Evolutionary conservation across 2,329 filamentous ascomycete genomes (phyloP).

Genomic region (Bimuria novae-zelandiae): DNA sequence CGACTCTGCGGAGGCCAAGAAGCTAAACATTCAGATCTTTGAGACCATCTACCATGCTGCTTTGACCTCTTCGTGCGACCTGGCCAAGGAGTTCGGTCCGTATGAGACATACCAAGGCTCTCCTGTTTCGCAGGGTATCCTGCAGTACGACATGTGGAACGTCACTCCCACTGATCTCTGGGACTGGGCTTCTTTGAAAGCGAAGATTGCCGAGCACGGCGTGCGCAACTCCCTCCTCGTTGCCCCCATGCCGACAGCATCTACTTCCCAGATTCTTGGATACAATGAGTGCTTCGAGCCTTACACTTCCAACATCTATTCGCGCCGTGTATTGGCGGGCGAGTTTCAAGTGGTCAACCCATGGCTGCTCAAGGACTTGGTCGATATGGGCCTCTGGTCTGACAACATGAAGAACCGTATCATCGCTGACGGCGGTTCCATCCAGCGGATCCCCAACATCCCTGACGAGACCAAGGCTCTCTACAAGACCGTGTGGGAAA

Average conservation of each 20-base stretch:
- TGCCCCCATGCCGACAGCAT: slow-evolving; percentile 97
- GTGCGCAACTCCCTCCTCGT: slow-evolving; percentile 94
- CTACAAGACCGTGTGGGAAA: slow-evolving; percentile 99
- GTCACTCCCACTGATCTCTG: slow-evolving; percentile 91
- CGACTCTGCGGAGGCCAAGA: slow-evolving; percentile 89
- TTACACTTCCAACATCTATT: slow-evolving; percentile 99
- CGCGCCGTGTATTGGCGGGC: slow-evolving; percentile 93
- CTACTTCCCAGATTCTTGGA: slow-evolving; percentile 95
- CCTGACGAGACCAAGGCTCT: slow-evolving; percentile 93
- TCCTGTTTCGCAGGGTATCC: slow-evolving; percentile 90
- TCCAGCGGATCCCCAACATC: slow-evolving; percentile 97
- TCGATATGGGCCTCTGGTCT: slow-evolving; percentile 97
- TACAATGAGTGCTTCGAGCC: slow-evolving; percentile 99
- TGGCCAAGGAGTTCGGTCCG: slow-evolving; percentile 80
- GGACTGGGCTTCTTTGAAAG: slow-evolving; percentile 92
- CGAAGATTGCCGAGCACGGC: slow-evolving; percentile 88
- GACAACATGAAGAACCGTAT: slow-evolving; percentile 99
- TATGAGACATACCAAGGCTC: slow-evolving; percentile 93
- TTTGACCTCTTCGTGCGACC: slow-evolving; percentile 82
- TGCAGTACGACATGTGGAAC: slow-evolving; percentile 99
- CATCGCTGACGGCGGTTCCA: slow-evolving; percentile 93
- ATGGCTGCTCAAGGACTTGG: slow-evolving; percentile 96
- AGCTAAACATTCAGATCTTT: slow-evolving; percentile 98
- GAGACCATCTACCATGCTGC: slow-evolving; percentile 99
- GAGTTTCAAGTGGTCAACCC: slow-evolving; percentile 99